Conservation (phyloP, 441 rosid species). For the Erysimum cheiri region DNA sequence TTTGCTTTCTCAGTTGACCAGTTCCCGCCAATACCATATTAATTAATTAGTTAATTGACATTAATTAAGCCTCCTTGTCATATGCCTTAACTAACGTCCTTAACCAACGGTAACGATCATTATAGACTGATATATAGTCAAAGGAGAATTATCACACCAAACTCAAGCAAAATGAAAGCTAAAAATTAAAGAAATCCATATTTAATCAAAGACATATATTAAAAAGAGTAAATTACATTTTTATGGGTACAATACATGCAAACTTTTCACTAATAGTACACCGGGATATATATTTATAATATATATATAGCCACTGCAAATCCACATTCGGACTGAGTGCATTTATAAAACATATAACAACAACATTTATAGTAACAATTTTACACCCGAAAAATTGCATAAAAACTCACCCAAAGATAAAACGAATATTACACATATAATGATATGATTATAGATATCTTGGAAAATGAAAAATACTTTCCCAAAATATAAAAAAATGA, state of each 20-base stretch:
- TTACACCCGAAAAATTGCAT: conserved; percentile 44
- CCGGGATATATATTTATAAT: conserved; percentile 36
- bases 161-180: neutral
- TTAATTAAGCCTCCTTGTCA: conserved; percentile 17
- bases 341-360: conserved; percentile 34
- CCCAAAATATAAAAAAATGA: conserved; percentile 47
- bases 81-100: conserved; percentile 30
- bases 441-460: conserved; percentile 33
- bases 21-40: conserved; percentile 11
- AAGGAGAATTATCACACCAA: conserved; percentile 23
- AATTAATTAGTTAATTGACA: neutral
- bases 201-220: conserved; percentile 8
- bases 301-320: conserved; percentile 55
- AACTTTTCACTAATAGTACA: conserved; percentile 33
- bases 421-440: conserved; percentile 39
- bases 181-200: neutral
- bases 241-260: conserved; percentile 40
- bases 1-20: conserved; percentile 32
- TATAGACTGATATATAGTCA: conserved; percentile 14
- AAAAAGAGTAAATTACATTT: conserved; percentile 25
- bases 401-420: conserved; percentile 44
- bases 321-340: conserved; percentile 67
- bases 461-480: conserved; percentile 43
- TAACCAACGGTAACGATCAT: conserved; percentile 30
- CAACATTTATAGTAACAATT: conserved; percentile 28